Base-by-base conservation (phyloP, 495 filamentous ascomycete species). In the Lentithecium fluviatile region DNA sequence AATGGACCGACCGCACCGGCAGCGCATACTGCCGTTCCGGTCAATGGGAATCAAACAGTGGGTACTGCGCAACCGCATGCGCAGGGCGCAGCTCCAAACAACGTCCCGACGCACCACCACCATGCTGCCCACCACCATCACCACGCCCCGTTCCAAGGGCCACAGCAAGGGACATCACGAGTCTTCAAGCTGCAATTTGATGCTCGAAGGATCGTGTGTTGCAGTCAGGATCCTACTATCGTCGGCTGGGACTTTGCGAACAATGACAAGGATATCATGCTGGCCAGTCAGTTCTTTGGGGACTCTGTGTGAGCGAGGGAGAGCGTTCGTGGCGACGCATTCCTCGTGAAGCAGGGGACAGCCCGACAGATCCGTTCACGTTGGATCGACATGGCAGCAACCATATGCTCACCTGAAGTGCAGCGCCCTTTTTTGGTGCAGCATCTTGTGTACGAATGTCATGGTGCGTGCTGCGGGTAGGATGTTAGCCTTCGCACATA, bases 101-200 rank as follows among this genome's bases (percentile, higher is more conserved):
- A 53, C 8, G 52, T 55, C 2, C 32, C 49, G 38, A 1, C 1
- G 3, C 65, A 62, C 32, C 60, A 56, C 25, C 47, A 56, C 24
- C 64, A 63, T 19, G 42, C 45, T 32, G 60, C 55, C 21, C 70
- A 62, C 11, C 67, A 71, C 45, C 64, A 67, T 53, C 63, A 69
- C 53, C 67, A 69, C 29, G 59, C 65, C 25, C 56, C 42, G 17
- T 54, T 58, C 45, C 43, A 23, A 7, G 61, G 56, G 23, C 58
- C 48, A 6, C 61, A 59, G 47, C 56, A 32, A 23, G 57, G 58
- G 15, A 58, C 50, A 23, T 81, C 84, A 13, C 75, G 94, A 25
- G 89, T 98, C n/a, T 98, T 97, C 77, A 98, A 98, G 74, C 79
- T 97, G 24, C 95, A 98, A 76, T 98, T 97, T 67, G 94, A 98